phyloP scores from a whole-genome alignment of 306 rosid genomes.

The Ormosia semicastrata region DNA sequence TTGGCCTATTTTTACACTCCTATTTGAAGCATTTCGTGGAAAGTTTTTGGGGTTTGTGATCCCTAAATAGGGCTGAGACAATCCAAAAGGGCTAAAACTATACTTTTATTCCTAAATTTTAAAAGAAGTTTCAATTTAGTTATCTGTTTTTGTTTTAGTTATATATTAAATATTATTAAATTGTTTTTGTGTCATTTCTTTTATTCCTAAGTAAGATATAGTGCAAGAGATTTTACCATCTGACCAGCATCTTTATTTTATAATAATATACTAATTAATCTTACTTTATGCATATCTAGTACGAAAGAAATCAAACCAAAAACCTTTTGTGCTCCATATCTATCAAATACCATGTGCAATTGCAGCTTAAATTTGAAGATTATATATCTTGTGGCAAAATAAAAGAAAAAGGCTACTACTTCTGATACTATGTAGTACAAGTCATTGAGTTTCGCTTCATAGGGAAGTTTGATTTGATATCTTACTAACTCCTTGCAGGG shows the following conservation, averaged over 20 bases:
- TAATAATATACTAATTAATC: not conserved
- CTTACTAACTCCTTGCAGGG: constrained; percentile 21
- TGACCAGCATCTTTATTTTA: not conserved
- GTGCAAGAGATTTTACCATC: not conserved
- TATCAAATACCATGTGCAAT: constrained; percentile 24
- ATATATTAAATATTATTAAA: too few species aligned
- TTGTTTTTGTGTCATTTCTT: too few species aligned
- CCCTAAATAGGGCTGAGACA: too few species aligned
- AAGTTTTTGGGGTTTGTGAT: too few species aligned
- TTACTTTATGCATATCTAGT: not conserved
- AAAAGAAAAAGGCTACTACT: constrained; percentile 4
- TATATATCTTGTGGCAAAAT: not conserved
- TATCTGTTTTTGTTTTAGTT: too few species aligned
- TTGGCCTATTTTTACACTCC: too few species aligned
- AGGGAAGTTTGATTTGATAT: constrained; percentile 40
- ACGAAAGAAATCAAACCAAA: not conserved
- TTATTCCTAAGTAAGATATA: not conserved
- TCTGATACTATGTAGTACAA: not conserved
- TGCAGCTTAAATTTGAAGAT: constrained; percentile 17
- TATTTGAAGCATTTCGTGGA: too few species aligned
- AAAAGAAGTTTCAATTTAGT: too few species aligned
- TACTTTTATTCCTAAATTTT: too few species aligned
- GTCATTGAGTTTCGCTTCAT: constrained; percentile 21
- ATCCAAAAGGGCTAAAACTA: too few species aligned
- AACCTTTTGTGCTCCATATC: constrained; percentile 28